These are phyloP conservation scores for Sodiomyces alkalinus DNA, from an alignment of 2,329 filamentous ascomycete genomes.

Conservation along the genomic window DNA sequence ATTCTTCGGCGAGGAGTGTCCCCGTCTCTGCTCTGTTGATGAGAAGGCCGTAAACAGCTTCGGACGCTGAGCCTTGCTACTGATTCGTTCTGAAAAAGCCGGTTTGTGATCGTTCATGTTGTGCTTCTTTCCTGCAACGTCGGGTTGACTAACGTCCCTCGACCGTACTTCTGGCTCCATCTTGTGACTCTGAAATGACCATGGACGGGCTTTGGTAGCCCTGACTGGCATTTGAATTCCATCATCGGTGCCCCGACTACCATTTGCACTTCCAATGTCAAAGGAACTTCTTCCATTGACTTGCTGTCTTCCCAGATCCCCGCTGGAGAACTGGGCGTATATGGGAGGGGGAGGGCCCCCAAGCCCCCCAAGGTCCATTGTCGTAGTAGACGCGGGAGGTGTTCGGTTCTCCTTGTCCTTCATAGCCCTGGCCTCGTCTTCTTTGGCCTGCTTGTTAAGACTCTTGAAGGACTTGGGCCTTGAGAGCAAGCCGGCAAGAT, in stretches of 20 bases:
- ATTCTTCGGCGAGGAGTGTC: constrained; percentile 21
- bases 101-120: constrained; percentile 3
- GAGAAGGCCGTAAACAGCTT: constrained; percentile 23
- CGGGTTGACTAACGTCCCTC: constrained; percentile 9
- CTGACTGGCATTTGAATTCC: not conserved
- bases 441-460: constrained; percentile 34
- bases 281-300: constrained; percentile 8
- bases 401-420: constrained; percentile 75
- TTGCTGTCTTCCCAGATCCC: constrained; percentile 13
- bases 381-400: constrained; percentile 33
- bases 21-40: too few species aligned
- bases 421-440: constrained; percentile 32
- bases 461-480: constrained; percentile 61
- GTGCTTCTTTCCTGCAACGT: too few species aligned
- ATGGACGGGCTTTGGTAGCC: constrained; percentile 28
- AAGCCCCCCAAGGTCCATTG: constrained; percentile 17
- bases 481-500: constrained; percentile 61
- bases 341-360: constrained; percentile 44
- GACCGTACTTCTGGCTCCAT: constrained; percentile 6
- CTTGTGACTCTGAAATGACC: constrained; percentile 28
- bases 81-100: constrained; percentile 9
- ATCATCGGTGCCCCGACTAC: constrained; percentile 4
- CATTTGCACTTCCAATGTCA: constrained; percentile 5
- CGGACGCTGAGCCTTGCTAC: constrained; percentile 24
- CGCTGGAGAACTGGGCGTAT: constrained; percentile 57